Percentiles rank a stretch among this genome's conserved stretches.
These are phyloP conservation scores for Ophiocordyceps unilateralis DNA, from an alignment of 2,329 filamentous ascomycete genomes.

Conservation along the genomic window DNA sequence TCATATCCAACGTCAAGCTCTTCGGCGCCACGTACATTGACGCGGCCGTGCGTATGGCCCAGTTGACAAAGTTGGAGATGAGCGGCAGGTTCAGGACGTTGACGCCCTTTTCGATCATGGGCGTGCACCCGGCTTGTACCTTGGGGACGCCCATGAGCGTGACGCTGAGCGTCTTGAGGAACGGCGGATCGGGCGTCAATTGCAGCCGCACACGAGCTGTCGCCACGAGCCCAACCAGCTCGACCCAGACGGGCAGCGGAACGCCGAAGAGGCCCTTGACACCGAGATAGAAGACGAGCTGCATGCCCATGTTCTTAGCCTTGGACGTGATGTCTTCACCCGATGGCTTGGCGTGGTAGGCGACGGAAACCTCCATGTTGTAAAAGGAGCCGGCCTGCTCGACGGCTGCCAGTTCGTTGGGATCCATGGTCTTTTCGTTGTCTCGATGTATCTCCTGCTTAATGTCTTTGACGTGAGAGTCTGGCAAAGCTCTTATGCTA, in stretches of 20 bases:
- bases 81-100: constrained; percentile 63
- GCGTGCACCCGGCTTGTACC: constrained; percentile 52
- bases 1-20: constrained; percentile 54
- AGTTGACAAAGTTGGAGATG: constrained; percentile 60
- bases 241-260: constrained; percentile 52
- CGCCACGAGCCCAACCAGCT: constrained; percentile 56
- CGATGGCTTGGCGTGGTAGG: constrained; percentile 48
- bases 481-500: constrained; percentile 54
- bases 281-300: constrained; percentile 41
- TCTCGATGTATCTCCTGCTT: constrained; percentile 30
- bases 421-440: constrained; percentile 3
- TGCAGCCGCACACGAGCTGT: constrained; percentile 53
- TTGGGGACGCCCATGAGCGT: constrained; percentile 62
- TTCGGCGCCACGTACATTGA: constrained; percentile 64
- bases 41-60: constrained; percentile 54
- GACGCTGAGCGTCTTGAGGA: constrained; percentile 55
- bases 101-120: constrained; percentile 48
- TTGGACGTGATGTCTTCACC: constrained; percentile 44
- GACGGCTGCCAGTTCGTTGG: constrained; percentile 55
- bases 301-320: constrained; percentile 47
- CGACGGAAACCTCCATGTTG: constrained; percentile 59
- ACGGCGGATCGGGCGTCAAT: constrained; percentile 60
- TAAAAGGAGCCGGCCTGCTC: constrained; percentile 68
- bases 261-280: constrained; percentile 46
- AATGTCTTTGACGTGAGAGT: constrained; percentile 38